Percentiles rank a stretch among this genome's conserved stretches.
These are phyloP conservation scores for Salix arbutifolia DNA, from an alignment of 345 rosid genomes.

Conservation along the genomic window DNA sequence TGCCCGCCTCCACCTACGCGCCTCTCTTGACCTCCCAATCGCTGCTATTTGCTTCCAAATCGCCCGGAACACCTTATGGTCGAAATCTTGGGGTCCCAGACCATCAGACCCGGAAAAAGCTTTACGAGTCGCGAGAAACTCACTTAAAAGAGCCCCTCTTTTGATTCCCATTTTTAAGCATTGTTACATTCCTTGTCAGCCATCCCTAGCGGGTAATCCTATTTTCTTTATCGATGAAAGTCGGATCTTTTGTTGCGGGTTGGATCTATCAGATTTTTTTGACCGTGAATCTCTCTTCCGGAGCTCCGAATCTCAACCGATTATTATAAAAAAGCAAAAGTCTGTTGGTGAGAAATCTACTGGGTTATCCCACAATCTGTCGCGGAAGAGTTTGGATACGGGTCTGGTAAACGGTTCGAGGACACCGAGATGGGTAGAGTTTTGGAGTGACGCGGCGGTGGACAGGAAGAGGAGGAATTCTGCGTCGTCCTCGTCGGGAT, in stretches of 20 bases:
- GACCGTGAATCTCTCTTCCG: conserved; percentile 73
- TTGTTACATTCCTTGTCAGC: conserved; percentile 88
- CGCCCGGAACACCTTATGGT: conserved; percentile 82
- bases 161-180: conserved; percentile 88
- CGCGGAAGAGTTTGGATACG: conserved; percentile 62
- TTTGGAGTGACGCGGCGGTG: conserved; percentile 85
- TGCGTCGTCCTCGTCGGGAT: conserved; percentile 42
- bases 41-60: conserved; percentile 90
- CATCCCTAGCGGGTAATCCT: conserved; percentile 92
- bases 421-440: conserved; percentile 92
- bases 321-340: conserved; percentile 46
- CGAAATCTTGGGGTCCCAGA: conserved; percentile 85
- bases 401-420: conserved; percentile 38
- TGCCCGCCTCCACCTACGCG: conserved; percentile 71
- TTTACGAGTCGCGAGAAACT: conserved; percentile 72
- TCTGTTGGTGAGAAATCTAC: conserved; percentile 62
- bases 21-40: conserved; percentile 77
- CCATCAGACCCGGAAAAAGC: conserved; percentile 84
- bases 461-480: conserved; percentile 78
- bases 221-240: conserved; percentile 85
- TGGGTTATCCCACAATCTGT: conserved; percentile 47
- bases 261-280: conserved; percentile 87
- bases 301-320: conserved; percentile 43
- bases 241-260: conserved; percentile 85
- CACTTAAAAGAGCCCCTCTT: conserved; percentile 81